phyloP scores from a whole-genome alignment of 768 basidiomycete species.

The Termitomyces sp. region DNA sequence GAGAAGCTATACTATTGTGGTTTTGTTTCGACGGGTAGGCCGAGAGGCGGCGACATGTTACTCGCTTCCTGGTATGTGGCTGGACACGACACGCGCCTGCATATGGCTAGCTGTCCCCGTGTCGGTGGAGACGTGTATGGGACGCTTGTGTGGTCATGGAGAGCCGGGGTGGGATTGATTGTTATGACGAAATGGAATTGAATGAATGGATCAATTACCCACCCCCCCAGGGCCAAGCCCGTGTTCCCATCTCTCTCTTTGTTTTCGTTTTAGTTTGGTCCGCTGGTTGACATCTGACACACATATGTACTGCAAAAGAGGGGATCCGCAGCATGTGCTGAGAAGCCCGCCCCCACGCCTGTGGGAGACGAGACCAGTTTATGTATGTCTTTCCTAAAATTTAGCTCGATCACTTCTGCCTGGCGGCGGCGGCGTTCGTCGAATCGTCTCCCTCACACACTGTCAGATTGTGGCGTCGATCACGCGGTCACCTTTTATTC shows the following conservation, averaged over 20 bases:
- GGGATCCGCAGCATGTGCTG: not conserved
- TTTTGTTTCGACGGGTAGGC: not conserved
- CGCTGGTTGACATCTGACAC: not conserved
- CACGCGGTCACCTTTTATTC: not conserved
- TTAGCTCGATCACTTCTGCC: not conserved
- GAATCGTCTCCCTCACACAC: not conserved
- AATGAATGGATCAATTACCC: no score
- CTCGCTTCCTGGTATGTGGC: not conserved
- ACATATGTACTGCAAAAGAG: not conserved
- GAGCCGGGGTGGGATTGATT: no score
- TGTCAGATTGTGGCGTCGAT: conserved; percentile 11
- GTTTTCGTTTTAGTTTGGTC: not conserved
- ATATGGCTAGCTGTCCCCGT: no score
- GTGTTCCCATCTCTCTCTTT: no score
- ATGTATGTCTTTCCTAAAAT: not conserved
- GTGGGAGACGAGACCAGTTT: not conserved
- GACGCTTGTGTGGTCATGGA: no score
- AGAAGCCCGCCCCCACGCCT: not conserved
- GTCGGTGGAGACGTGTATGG: no score
- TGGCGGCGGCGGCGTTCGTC: not conserved
- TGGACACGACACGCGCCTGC: no score
- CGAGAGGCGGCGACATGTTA: not conserved
- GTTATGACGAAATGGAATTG: no score
- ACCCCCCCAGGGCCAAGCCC: no score
- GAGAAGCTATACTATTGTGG: not conserved